Evolutionary conservation across 2,329 filamentous ascomycete species (phyloP).

Genomic region (Pseudogymnoascus sp.): DNA sequence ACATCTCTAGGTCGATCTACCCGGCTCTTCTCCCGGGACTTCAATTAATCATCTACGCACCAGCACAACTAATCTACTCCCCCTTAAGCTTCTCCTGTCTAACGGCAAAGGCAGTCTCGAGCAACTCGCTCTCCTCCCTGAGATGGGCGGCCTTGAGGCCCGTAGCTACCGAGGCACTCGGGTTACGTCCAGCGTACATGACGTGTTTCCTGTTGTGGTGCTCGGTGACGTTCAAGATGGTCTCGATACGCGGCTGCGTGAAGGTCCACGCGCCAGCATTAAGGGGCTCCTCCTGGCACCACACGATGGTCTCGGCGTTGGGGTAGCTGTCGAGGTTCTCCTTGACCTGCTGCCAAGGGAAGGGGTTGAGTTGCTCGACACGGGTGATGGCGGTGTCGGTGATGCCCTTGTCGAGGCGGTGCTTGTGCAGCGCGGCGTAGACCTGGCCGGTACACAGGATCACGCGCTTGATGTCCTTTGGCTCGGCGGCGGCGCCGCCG

Average conservation of each 20-base stretch:
- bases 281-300: conserved; percentile 94
- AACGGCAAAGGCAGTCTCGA: conserved; percentile 58
- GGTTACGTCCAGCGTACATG: conserved; percentile 92
- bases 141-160: conserved; percentile 81
- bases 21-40: background rate
- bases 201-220: conserved; percentile 92
- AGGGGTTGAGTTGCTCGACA: conserved; percentile 95
- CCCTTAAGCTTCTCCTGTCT: conserved; percentile 65
- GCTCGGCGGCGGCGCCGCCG: conserved; percentile 65
- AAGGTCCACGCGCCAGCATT: conserved; percentile 97
- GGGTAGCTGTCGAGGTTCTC: conserved; percentile 96
- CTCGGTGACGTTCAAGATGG: conserved; percentile 84
- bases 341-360: conserved; percentile 95
- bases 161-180: conserved; percentile 88
- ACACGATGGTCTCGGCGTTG: conserved; percentile 95
- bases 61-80: conserved; percentile 22
- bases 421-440: conserved; percentile 81
- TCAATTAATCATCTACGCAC: background rate
- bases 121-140: conserved; percentile 86
- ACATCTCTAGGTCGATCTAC: background rate
- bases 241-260: conserved; percentile 96
- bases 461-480: conserved; percentile 86
- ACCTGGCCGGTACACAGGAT: conserved; percentile 94
- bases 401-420: conserved; percentile 78
- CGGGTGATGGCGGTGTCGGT: conserved; percentile 91